Evolutionary conservation across 2,329 filamentous ascomycete species (phyloP).

Genomic region (Cladosporium sp.): DNA sequence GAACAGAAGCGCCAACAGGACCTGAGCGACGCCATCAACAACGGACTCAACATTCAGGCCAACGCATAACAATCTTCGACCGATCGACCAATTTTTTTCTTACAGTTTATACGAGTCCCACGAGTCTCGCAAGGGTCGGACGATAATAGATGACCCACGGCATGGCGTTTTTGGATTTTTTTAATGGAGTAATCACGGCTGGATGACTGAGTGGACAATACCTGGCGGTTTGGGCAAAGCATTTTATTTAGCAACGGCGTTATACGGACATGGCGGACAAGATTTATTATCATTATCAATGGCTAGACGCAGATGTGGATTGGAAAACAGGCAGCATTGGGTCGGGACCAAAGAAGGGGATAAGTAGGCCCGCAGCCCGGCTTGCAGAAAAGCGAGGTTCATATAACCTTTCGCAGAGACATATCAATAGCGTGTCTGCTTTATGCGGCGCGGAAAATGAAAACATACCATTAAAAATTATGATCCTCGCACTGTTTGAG

Average conservation of each 20-base stretch:
- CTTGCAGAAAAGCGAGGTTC: not conserved
- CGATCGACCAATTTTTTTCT: constrained; percentile 14
- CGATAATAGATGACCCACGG: constrained; percentile 15
- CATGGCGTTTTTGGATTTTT: constrained; percentile 20
- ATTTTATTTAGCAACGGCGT: constrained; percentile 46
- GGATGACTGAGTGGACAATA: constrained; percentile 18
- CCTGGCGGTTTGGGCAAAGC: constrained; percentile 26
- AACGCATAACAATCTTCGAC: constrained; percentile 24
- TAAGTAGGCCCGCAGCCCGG: not conserved
- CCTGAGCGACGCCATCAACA: constrained; percentile 42
- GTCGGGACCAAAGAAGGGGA: not conserved
- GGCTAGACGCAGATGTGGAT: not conserved
- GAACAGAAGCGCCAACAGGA: constrained; percentile 67
- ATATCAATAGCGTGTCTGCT: not conserved
- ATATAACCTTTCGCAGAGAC: not conserved
- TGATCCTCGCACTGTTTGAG: not conserved
- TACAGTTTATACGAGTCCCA: constrained; percentile 7
- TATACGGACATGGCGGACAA: constrained; percentile 22
- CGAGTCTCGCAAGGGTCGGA: constrained; percentile 21
- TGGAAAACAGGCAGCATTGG: not conserved
- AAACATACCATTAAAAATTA: not conserved
- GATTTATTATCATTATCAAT: not conserved
- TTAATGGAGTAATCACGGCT: constrained; percentile 24
- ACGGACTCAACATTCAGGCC: constrained; percentile 38
- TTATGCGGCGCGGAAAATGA: not conserved